Evolutionary conservation across 345 rosid genomes (phyloP).

Genomic region (Syzygium oleosum): DNA sequence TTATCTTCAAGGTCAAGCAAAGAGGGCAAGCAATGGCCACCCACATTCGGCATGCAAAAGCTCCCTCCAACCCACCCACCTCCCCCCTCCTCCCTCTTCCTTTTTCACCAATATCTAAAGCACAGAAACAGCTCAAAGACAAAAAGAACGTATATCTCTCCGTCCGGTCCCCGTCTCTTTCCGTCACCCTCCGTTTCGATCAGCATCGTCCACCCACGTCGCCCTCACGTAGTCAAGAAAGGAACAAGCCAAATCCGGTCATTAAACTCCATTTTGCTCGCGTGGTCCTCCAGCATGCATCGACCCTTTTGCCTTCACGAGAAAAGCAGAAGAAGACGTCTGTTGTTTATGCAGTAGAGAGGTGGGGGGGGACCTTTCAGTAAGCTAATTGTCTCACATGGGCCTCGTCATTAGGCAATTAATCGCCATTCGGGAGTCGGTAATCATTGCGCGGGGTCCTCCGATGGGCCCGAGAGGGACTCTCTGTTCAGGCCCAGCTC

Average conservation of each 20-base stretch:
- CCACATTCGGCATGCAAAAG: background rate
- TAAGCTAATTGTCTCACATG: slow-evolving; percentile 9
- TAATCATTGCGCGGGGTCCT: background rate
- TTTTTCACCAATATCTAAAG: background rate
- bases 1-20: background rate
- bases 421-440: slow-evolving; percentile 4
- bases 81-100: background rate
- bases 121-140: background rate
- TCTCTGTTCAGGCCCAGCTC: slow-evolving; percentile 7
- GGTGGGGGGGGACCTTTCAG: background rate
- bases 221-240: background rate
- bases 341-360: too few relatives aligned
- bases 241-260: background rate
- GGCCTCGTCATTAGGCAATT: slow-evolving; percentile 4
- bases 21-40: background rate
- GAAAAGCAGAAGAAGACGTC: too few relatives aligned
- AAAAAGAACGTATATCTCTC: background rate
- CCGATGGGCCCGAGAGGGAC: background rate
- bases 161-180: background rate
- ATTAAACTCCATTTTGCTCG: background rate
- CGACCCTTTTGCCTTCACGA: too few relatives aligned
- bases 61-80: background rate
- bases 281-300: background rate
- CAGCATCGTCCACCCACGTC: background rate
- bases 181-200: background rate